Percentiles rank a stretch among this genome's conserved stretches.
Conservation (phyloP, 192 early-diverging fungal genomes). For the Coemansia sp. region DNA sequence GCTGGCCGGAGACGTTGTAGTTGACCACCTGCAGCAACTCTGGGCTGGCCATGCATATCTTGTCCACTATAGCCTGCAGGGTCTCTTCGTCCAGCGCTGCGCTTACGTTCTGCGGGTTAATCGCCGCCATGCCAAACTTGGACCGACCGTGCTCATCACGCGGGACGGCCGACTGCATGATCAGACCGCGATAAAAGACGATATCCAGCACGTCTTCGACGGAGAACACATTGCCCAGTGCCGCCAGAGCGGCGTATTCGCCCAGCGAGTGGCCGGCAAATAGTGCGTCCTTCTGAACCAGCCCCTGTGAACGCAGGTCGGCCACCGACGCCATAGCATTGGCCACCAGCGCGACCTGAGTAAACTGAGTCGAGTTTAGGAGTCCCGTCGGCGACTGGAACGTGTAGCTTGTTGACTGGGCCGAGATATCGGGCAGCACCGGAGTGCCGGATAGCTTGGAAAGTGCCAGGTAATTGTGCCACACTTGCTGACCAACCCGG, state of each 20-base stretch:
- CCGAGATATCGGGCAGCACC: background rate
- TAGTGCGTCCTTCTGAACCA: slow-evolving; percentile 68
- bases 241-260: slow-evolving; percentile 80
- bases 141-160: slow-evolving; percentile 74
- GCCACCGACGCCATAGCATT: slow-evolving; percentile 84
- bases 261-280: slow-evolving; percentile 95
- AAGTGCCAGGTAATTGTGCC: slow-evolving; percentile 72
- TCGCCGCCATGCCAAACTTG: slow-evolving; percentile 91
- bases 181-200: slow-evolving; percentile 91
- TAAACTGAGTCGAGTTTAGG: slow-evolving; percentile 89
- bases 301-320: slow-evolving; percentile 80
- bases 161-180: slow-evolving; percentile 90
- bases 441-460: slow-evolving; percentile 37
- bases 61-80: slow-evolving; percentile 58
- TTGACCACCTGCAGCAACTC: slow-evolving; percentile 90
- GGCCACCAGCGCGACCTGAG: slow-evolving; percentile 77
- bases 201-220: slow-evolving; percentile 81
- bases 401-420: slow-evolving; percentile 2
- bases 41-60: slow-evolving; percentile 65
- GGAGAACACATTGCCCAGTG: slow-evolving; percentile 72
- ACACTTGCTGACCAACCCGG: slow-evolving; percentile 63
- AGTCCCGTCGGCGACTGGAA: slow-evolving; percentile 68
- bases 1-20: slow-evolving; percentile 91
- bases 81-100: slow-evolving; percentile 70
- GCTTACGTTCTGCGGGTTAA: slow-evolving; percentile 80